Evolutionary conservation across 371 early-diverging fungal genomes (phyloP).

Genomic region (Mucor circinelloides): DNA sequence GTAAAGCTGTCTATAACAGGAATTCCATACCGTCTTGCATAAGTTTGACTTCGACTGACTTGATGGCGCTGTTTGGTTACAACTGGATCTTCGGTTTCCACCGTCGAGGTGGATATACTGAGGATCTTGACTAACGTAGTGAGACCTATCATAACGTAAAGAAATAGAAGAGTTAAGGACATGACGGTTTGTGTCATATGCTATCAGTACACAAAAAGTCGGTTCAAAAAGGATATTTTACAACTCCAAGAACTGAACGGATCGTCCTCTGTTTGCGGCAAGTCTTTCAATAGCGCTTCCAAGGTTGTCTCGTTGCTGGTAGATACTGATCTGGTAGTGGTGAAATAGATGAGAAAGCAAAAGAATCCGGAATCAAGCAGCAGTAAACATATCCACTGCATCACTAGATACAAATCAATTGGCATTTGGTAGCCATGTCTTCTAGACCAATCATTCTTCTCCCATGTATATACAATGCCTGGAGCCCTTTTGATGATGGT

Average conservation of each 20-base stretch:
- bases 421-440: slow-evolving; percentile 64
- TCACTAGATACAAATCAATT: slow-evolving; percentile 54
- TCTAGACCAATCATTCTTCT: slow-evolving; percentile 63
- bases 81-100: slow-evolving; percentile 57
- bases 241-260: neutral
- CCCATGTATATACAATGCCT: slow-evolving; percentile 15
- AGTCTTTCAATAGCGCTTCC: neutral
- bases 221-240: slow-evolving; percentile 29
- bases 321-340: slow-evolving; percentile 1
- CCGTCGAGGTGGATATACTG: slow-evolving; percentile 47
- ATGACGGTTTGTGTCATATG: neutral
- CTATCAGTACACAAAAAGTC: neutral
- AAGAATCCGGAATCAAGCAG: slow-evolving; percentile 48
- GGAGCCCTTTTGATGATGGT: slow-evolving; percentile 4
- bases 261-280: neutral
- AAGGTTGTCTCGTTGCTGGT: neutral
- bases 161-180: slow-evolving; percentile 20
- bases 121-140: slow-evolving; percentile 36
- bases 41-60: slow-evolving; percentile 63
- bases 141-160: slow-evolving; percentile 32
- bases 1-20: slow-evolving; percentile 70
- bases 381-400: slow-evolving; percentile 54
- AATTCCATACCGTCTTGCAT: slow-evolving; percentile 64
- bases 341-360: slow-evolving; percentile 41
- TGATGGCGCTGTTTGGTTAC: slow-evolving; percentile 41